Percentiles rank a stretch among this genome's conserved stretches.
phyloP scores from a whole-genome alignment of 2,329 filamentous ascomycete genomes.

The Hypoxylon sp. region DNA sequence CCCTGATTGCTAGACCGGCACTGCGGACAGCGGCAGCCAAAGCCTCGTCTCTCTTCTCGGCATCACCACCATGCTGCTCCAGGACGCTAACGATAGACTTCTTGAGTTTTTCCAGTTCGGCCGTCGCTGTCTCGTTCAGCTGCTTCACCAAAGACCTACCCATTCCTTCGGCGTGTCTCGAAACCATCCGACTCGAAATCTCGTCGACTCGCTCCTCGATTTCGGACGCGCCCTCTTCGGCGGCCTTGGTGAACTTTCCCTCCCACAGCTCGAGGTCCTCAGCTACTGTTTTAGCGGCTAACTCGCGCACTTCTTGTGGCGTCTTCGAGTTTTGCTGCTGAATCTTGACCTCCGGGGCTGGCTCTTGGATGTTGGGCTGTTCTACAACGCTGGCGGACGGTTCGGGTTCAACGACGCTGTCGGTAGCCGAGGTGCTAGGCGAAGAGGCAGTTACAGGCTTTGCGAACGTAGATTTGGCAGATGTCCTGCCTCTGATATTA shows the following conservation, averaged over 20 bases:
- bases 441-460: slow-evolving; percentile 46
- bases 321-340: slow-evolving; percentile 48
- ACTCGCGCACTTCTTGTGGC: slow-evolving; percentile 63
- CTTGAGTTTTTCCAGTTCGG: slow-evolving; percentile 72
- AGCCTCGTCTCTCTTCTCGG: slow-evolving; percentile 52
- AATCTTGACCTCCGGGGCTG: slow-evolving; percentile 29
- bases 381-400: slow-evolving; percentile 28
- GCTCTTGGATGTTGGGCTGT: slow-evolving; percentile 37
- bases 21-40: slow-evolving; percentile 63
- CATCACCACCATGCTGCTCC: slow-evolving; percentile 59
- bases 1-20: slow-evolving; percentile 77
- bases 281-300: slow-evolving; percentile 71
- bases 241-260: slow-evolving; percentile 83
- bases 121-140: slow-evolving; percentile 71
- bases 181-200: slow-evolving; percentile 62
- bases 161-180: slow-evolving; percentile 69
- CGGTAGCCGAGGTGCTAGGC: slow-evolving; percentile 35
- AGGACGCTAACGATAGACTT: slow-evolving; percentile 70
- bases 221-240: slow-evolving; percentile 77
- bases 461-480: slow-evolving; percentile 50
- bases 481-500: slow-evolving; percentile 36
- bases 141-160: slow-evolving; percentile 73
- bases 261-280: slow-evolving; percentile 87
- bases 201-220: slow-evolving; percentile 75
- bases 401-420: slow-evolving; percentile 37